These are phyloP conservation scores for Verticillium tricorpus DNA, from an alignment of 2,329 filamentous ascomycete species.

Conservation along the genomic window DNA sequence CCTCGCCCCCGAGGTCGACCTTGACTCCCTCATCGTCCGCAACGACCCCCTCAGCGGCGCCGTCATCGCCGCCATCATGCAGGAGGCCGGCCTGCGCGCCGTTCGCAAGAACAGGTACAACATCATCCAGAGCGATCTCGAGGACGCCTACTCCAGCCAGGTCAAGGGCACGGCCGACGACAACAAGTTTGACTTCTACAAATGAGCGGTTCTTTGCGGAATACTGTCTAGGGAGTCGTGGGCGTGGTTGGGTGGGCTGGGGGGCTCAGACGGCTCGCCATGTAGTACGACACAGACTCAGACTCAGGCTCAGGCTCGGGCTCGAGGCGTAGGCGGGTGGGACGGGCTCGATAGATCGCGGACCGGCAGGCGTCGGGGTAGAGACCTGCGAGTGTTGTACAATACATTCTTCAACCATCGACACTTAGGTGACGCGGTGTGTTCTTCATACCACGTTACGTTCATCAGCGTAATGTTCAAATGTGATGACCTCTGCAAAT, in stretches of 20 bases:
- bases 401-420: not conserved
- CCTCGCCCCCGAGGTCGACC: slow-evolving; percentile 89
- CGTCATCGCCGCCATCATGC: slow-evolving; percentile 98
- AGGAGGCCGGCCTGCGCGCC: slow-evolving; percentile 90
- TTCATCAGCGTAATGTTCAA: too few species aligned
- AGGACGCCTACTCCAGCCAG: slow-evolving; percentile 95
- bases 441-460: too few species aligned
- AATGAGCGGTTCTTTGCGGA: slow-evolving; percentile 40
- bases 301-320: not conserved
- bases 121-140: slow-evolving; percentile 94
- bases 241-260: not conserved
- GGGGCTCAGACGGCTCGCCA: not conserved
- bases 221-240: not conserved
- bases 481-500: too few species aligned
- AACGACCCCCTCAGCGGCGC: slow-evolving; percentile 95
- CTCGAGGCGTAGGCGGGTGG: not conserved
- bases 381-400: not conserved
- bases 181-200: slow-evolving; percentile 89
- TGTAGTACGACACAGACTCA: not conserved
- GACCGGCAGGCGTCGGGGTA: not conserved
- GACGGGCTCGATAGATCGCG: not conserved
- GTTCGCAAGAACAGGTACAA: slow-evolving; percentile 98
- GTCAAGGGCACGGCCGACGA: slow-evolving; percentile 73
- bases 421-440: too few species aligned
- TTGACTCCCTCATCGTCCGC: slow-evolving; percentile 92